Evolutionary conservation across 2,329 filamentous ascomycete genomes (phyloP).

Genomic region (Cryphonectria parasitica): DNA sequence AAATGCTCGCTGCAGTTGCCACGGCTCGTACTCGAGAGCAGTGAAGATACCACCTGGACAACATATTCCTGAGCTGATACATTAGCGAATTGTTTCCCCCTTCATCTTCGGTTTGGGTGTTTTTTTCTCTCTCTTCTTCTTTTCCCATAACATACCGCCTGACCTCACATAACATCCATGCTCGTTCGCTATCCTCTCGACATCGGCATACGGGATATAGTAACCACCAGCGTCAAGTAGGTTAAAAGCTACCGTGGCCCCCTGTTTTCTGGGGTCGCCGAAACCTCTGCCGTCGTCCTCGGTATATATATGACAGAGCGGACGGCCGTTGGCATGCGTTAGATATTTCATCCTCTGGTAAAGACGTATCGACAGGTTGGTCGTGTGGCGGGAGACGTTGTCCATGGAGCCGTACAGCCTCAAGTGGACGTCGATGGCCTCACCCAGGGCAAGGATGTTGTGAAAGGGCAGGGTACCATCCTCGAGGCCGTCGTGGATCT

Average conservation of each 20-base stretch:
- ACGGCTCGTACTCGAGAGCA: constrained; percentile 54
- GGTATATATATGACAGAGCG: constrained; percentile 59
- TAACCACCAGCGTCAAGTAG: constrained; percentile 55
- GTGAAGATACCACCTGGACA: constrained; percentile 52
- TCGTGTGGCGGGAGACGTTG: constrained; percentile 62
- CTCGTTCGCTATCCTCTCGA: constrained; percentile 62
- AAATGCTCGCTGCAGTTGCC: constrained; percentile 58
- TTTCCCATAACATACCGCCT: constrained; percentile 46
- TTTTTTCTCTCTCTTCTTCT: not conserved
- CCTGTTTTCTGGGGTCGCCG: constrained; percentile 56
- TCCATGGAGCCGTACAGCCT: constrained; percentile 62
- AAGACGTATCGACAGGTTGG: constrained; percentile 54
- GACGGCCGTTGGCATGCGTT: constrained; percentile 56
- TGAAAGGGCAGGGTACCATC: constrained; percentile 89
- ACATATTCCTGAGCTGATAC: constrained; percentile 45
- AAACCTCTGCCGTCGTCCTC: constrained; percentile 49
- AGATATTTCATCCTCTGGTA: constrained; percentile 52
- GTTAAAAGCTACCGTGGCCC: constrained; percentile 68
- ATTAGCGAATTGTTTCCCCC: not conserved
- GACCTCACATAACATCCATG: constrained; percentile 63
- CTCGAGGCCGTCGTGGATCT: constrained; percentile 64
- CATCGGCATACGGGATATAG: constrained; percentile 59
- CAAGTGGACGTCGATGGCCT: constrained; percentile 71
- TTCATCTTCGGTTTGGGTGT: too few species aligned
- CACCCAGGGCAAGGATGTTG: constrained; percentile 80